Conservation (phyloP, 78 protist genomes). For the Dictyostelium brefeldianum region DNA sequence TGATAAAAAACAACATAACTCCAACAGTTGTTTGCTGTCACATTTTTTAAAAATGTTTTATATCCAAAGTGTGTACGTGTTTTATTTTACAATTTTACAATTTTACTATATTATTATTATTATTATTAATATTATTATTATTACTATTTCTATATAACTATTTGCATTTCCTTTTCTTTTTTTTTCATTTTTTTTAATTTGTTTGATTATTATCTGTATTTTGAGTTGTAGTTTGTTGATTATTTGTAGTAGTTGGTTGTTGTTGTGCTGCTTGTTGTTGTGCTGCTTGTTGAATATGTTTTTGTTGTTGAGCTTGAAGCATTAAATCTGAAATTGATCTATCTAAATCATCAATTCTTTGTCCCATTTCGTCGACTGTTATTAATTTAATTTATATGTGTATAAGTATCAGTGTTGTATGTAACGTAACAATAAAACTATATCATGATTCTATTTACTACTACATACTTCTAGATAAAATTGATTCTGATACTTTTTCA, state of each 20-base stretch:
- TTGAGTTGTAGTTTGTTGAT: not conserved
- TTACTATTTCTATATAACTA: not conserved
- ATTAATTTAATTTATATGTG: too few relatives aligned
- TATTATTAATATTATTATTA: too few relatives aligned
- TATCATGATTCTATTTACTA: not conserved
- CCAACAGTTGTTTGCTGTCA: too few relatives aligned
- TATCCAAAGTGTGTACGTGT: too few relatives aligned
- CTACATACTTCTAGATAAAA: slow-evolving; percentile 66
- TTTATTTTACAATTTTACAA: too few relatives aligned
- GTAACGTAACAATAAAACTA: too few relatives aligned
- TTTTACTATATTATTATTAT: too few relatives aligned
- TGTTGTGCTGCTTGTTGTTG: not conserved
- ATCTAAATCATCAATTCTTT: slow-evolving; percentile 79
- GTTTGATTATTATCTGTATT: slow-evolving; percentile 2
- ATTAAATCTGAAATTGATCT: slow-evolving; percentile 72
- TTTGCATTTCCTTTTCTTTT: not conserved
- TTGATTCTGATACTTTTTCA: slow-evolving; percentile 67
- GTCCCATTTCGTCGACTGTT: slow-evolving; percentile 74
- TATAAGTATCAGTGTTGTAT: not conserved
- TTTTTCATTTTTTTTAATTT: not conserved
- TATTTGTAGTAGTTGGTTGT: not conserved
- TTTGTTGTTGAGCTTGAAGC: slow-evolving; percentile 48
- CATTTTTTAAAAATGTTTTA: too few relatives aligned
- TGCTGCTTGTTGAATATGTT: slow-evolving; percentile 8
- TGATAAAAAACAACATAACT: too few relatives aligned